phyloP scores from a whole-genome alignment of 495 filamentous ascomycete genomes.

The Podospora bellae-mahoneyi region DNA sequence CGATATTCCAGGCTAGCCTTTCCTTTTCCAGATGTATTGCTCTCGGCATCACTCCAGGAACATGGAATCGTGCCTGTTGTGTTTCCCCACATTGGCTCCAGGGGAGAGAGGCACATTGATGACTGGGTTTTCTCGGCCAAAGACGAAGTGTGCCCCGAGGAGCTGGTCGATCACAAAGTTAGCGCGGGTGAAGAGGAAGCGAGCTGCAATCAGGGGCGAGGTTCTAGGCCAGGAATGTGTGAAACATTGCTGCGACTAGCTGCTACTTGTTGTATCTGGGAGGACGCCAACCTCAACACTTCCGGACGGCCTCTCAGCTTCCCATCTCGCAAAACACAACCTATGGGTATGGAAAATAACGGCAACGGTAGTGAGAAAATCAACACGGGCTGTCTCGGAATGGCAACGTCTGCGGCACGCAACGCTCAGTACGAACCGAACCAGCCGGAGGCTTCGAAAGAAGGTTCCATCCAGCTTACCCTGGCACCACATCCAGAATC shows the following conservation, averaged over 20 bases:
- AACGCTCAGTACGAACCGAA: background rate
- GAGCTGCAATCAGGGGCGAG: slow-evolving; percentile 1
- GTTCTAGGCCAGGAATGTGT: background rate
- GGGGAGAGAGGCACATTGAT: background rate
- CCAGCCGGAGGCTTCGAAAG: background rate
- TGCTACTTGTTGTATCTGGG: background rate
- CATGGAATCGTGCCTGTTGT: slow-evolving; percentile 9
- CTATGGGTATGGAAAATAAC: background rate
- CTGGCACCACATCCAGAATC: slow-evolving; percentile 1
- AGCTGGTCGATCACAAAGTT: slow-evolving; percentile 8
- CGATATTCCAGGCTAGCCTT: slow-evolving; percentile 10
- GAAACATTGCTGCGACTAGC: slow-evolving; percentile 9
- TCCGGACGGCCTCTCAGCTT: background rate
- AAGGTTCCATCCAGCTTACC: background rate
- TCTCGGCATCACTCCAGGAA: slow-evolving; percentile 11
- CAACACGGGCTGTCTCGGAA: background rate
- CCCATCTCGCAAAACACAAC: background rate
- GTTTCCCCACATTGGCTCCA: slow-evolving; percentile 14
- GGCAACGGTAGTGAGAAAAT: background rate
- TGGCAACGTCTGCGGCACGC: background rate
- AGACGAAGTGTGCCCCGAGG: slow-evolving; percentile 2
- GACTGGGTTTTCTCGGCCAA: slow-evolving; percentile 3
- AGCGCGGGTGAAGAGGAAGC: slow-evolving; percentile 8
- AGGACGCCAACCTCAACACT: background rate
- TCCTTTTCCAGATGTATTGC: slow-evolving; percentile 15